Evolutionary conservation across 805 yeast genomes (phyloP), one percentile per base, ranked within the genome.

Genomic region (Saccharomycopsis lassenensis): DNA sequence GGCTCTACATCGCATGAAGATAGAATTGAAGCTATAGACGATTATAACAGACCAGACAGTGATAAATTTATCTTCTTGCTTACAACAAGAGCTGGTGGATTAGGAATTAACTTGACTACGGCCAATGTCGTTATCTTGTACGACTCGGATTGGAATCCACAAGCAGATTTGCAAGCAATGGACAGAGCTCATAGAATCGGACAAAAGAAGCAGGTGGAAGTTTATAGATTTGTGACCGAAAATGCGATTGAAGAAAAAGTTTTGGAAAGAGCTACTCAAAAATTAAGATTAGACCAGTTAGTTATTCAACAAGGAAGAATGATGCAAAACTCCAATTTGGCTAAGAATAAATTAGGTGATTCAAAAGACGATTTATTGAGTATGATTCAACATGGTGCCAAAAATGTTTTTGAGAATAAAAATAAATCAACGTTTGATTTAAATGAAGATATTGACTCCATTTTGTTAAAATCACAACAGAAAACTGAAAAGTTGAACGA

Each of bases 131-230:
- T 87, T 33, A 71, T 87, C 3, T 57, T 87, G 19, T 89, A 74
- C 53, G 97, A 87, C 56, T 81, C 94, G 0, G 97, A 87, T 60
- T 87, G 97, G 97, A 87, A 87, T 52, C 97, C 97, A 2, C 97
- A 87, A 54, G 96, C 95, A 0, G 97, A 87, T 64, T 65, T 87
- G 50, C 97, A 87, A 60, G 96, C 96, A 1, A 87, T 87, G 97
- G 97, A 89, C 56, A 71, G 97, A 53, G 97, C 96, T 1, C 97
- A 87, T 54, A 75, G 97, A 64, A 87, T 87, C 53, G 97, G 97
- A 14, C 97, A 87, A 56, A 89, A 83, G 55, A 89, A 89, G 52
- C 98, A 89, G 61, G 98, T 89, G 6, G 71, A 77, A 48, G 97
- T 89, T 14, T 89, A 71, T 55, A 65, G 98, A 46, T 84, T 89